Conservation (phyloP, 2,329 filamentous ascomycete species). For the Hypoxylon sp. region DNA sequence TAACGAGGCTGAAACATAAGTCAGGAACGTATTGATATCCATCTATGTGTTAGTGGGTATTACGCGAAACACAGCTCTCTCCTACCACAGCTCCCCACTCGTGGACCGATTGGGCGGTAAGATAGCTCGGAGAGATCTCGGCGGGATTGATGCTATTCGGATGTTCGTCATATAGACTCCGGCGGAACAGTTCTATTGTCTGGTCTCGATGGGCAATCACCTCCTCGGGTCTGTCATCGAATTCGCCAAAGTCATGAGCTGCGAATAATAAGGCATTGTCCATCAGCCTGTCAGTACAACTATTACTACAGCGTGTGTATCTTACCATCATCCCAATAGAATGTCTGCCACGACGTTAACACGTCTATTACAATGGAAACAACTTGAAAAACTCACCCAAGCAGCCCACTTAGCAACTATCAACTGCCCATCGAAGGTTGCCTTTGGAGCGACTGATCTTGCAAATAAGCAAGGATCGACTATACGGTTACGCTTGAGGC, state of each 20-base stretch:
- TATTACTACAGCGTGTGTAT: not conserved
- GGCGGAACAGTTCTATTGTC: conserved; percentile 17
- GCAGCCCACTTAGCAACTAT: conserved; percentile 18
- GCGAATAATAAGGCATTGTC: not conserved
- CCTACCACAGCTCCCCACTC: conserved; percentile 20
- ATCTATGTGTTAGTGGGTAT: not conserved
- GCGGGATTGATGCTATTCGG: conserved; percentile 9
- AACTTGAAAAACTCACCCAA: conserved; percentile 15
- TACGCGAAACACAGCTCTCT: conserved; percentile 20
- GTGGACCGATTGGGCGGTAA: conserved; percentile 21
- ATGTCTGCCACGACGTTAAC: conserved; percentile 1
- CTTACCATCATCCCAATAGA: conserved; percentile 27
- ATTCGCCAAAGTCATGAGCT: conserved; percentile 29
- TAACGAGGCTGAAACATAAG: conserved; percentile 8
- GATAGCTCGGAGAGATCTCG: conserved; percentile 4
- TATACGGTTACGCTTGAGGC: conserved; percentile 26
- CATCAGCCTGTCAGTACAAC: not conserved
- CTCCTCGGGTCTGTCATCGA: conserved; percentile 18
- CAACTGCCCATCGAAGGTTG: conserved; percentile 1
- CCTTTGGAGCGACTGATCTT: conserved; percentile 9
- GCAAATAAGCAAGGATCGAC: conserved; percentile 24
- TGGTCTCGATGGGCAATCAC: conserved; percentile 12
- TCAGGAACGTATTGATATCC: not conserved
- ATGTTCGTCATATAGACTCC: conserved; percentile 10
- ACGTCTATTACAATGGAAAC: not conserved